Conservation (phyloP, 1,284 basidiomycete species). For the Sporisorium scitamineum region DNA sequence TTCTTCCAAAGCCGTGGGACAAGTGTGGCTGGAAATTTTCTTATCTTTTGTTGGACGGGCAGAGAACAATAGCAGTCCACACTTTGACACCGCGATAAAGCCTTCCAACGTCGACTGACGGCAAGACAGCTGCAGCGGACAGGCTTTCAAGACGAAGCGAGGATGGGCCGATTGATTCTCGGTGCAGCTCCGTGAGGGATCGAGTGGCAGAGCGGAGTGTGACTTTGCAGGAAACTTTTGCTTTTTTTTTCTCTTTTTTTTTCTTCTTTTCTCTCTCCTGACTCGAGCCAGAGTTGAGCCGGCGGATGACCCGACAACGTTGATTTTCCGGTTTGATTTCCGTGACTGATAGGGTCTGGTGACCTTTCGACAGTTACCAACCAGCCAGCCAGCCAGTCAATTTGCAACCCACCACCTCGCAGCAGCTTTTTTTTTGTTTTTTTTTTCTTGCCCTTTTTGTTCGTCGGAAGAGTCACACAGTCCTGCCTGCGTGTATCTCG, state of each 20-base stretch:
- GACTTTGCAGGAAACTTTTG: conserved; percentile 1
- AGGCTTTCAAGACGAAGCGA: too few species aligned
- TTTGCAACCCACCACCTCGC: conserved; percentile 1
- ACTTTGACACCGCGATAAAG: background rate
- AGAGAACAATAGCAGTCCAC: background rate
- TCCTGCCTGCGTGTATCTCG: background rate
- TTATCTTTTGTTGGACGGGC: background rate
- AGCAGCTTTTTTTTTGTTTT: too few species aligned
- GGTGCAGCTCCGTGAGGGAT: background rate
- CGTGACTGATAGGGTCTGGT: conserved; percentile 15
- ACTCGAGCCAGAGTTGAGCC: conserved; percentile 27
- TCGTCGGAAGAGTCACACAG: background rate
- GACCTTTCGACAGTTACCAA: conserved; percentile 9
- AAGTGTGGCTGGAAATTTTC: conserved; percentile 8
- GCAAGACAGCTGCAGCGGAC: too few species aligned
- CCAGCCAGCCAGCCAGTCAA: background rate
- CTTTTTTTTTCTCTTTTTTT: background rate
- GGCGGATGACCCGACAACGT: conserved; percentile 2
- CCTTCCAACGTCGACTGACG: too few species aligned
- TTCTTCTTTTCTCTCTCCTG: background rate
- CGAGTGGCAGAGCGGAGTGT: background rate
- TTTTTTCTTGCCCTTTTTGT: background rate
- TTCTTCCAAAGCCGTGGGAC: background rate
- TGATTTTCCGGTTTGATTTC: background rate
- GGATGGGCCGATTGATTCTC: background rate